A percentile compares a stretch with the other conserved stretches of the same genome.
These are phyloP conservation scores for Tetracentron sinense DNA, from an alignment of 164 flowering plant species.

Conservation along the genomic window DNA sequence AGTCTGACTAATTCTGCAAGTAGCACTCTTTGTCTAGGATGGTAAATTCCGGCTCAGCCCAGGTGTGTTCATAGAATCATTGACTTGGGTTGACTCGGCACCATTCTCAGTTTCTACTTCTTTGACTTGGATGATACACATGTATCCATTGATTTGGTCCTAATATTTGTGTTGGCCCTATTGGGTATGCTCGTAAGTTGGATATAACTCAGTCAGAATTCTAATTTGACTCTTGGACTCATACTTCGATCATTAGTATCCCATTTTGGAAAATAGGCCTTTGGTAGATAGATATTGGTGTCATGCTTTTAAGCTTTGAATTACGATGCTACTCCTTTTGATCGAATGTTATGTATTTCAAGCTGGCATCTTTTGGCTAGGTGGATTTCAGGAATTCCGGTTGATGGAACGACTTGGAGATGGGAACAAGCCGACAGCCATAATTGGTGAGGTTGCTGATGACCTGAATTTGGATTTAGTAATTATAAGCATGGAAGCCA, in stretches of 20 bases:
- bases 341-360: slow-evolving; percentile 1
- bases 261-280: background rate
- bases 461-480: slow-evolving; percentile 84
- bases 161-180: background rate
- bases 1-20: background rate
- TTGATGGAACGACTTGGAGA: slow-evolving; percentile 87
- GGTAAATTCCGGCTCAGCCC: background rate
- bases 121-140: background rate
- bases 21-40: background rate
- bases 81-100: background rate
- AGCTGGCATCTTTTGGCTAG: slow-evolving; percentile 25
- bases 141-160: background rate
- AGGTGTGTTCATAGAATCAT: background rate
- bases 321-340: background rate
- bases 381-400: slow-evolving; percentile 83
- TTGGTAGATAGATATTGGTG: background rate
- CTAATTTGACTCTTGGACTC: background rate
- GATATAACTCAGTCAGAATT: background rate
- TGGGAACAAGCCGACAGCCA: slow-evolving; percentile 84
- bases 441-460: slow-evolving; percentile 95
- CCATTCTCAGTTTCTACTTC: no score
- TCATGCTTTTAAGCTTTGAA: background rate
- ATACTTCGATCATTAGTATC: background rate
- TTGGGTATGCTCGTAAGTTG: background rate
- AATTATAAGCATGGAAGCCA: slow-evolving; percentile 93